phyloP scores from a whole-genome alignment of 2,329 filamentous ascomycete genomes.

The Colletotrichum tropicicola region DNA sequence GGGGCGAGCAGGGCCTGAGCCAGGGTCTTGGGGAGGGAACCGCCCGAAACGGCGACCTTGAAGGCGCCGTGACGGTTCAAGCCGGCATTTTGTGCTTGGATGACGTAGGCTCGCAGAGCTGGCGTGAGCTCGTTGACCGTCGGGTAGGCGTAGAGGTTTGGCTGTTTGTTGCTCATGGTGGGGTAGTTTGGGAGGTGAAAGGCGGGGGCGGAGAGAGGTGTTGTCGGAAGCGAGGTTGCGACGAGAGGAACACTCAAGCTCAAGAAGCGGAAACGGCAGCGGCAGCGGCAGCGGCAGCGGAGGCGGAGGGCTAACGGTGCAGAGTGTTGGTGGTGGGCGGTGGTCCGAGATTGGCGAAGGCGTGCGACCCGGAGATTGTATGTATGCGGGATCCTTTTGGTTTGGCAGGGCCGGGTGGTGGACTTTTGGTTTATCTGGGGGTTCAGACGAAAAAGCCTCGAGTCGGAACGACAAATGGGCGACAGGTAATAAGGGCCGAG shows the following conservation, averaged over 20 bases:
- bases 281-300: not conserved
- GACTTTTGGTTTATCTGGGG: not conserved
- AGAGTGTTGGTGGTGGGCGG: conserved; percentile 4
- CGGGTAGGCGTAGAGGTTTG: conserved; percentile 84
- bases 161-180: conserved; percentile 63
- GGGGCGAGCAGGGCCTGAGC: conserved; percentile 80
- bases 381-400: conserved; percentile 11
- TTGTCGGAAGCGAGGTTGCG: conserved; percentile 23
- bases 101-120: conserved; percentile 82
- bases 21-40: conserved; percentile 88
- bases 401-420: not conserved
- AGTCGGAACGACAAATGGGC: conserved; percentile 6
- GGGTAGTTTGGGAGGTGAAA: conserved; percentile 16
- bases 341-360: conserved; percentile 18
- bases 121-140: conserved; percentile 75
- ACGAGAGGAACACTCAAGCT: no score
- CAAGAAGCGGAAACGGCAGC: conserved; percentile 6
- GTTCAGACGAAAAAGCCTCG: conserved; percentile 27
- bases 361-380: not conserved
- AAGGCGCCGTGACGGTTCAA: conserved; percentile 84
- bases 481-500: conserved; percentile 21
- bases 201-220: conserved; percentile 18
- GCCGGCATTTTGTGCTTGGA: conserved; percentile 83
- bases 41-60: conserved; percentile 92
- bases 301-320: conserved; percentile 14